A percentile compares a stretch with the other conserved stretches of the same genome.
Evolutionary conservation across 2,329 filamentous ascomycete genomes (phyloP).

Genomic region (Aspergillus pseudonomiae): DNA sequence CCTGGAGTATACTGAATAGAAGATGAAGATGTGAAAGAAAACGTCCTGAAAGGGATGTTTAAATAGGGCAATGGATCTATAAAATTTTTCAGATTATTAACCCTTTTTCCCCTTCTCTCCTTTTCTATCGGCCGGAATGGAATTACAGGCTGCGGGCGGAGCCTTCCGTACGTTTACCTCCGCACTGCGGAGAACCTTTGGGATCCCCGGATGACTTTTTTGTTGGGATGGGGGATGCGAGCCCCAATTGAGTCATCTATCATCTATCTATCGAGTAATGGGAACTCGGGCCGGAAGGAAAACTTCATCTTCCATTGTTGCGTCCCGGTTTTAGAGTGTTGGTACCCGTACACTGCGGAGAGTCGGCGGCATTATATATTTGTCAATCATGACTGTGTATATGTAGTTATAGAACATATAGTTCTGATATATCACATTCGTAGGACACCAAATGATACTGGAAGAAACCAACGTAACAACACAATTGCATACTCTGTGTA

Average conservation of each 20-base stretch:
- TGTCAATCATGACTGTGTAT: background rate
- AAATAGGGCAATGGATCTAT: background rate
- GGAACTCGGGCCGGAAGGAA: background rate
- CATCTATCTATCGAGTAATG: background rate
- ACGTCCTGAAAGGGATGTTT: background rate
- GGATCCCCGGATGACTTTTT: background rate
- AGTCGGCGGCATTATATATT: background rate
- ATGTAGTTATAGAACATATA: background rate
- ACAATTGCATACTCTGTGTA: background rate
- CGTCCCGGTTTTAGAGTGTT: background rate
- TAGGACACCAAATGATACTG: background rate
- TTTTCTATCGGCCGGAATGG: conserved; percentile 14
- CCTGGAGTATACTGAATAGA: background rate
- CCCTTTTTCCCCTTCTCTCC: conserved; percentile 2
- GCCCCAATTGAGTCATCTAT: background rate
- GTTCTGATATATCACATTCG: background rate
- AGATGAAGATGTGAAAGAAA: background rate
- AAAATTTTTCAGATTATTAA: background rate
- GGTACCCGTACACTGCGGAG: background rate
- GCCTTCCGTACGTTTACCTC: conserved; percentile 4
- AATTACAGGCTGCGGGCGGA: background rate
- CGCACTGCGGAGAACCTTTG: background rate
- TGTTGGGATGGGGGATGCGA: background rate
- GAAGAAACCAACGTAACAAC: background rate
- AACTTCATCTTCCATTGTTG: background rate